Evolutionary conservation across 83 land plant species (phyloP).

Genomic region (Picea mariana): DNA sequence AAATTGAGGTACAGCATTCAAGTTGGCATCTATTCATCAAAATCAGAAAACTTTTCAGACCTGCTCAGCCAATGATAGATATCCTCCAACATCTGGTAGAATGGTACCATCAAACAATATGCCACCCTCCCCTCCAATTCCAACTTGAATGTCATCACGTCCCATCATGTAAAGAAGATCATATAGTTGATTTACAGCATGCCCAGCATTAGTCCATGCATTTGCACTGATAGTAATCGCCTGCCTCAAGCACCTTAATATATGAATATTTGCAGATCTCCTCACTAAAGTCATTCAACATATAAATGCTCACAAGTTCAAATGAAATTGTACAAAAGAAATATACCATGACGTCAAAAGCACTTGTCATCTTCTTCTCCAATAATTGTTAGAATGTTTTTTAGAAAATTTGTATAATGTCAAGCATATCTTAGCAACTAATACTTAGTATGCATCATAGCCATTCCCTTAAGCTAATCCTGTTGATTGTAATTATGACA

Average conservation of each 20-base stretch:
- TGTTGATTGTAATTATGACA: no score
- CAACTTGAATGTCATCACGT: conserved; percentile 81
- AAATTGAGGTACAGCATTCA: no score
- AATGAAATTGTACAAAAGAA: not conserved
- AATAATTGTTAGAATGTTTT: no score
- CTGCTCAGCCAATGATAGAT: conserved; percentile 83
- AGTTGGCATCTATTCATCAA: not conserved
- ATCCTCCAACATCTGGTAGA: conserved; percentile 82
- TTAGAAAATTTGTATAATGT: no score
- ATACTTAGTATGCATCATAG: no score
- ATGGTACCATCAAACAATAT: conserved; percentile 62
- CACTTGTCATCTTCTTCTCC: no score
- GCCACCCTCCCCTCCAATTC: conserved; percentile 92
- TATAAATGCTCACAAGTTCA: no score
- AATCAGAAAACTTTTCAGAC: conserved; percentile 12
- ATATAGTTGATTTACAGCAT: conserved; percentile 79
- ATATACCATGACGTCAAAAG: no score
- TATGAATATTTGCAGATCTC: no score
- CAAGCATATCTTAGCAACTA: no score
- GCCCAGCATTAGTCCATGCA: conserved; percentile 85
- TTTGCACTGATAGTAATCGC: conserved; percentile 73
- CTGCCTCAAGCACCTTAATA: conserved; percentile 9
- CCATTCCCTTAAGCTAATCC: no score
- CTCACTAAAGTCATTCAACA: no score
- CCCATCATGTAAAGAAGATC: conserved; percentile 89